phyloP scores from a whole-genome alignment of 352 stramenopile species.

The Globisporangium perplexum region DNA sequence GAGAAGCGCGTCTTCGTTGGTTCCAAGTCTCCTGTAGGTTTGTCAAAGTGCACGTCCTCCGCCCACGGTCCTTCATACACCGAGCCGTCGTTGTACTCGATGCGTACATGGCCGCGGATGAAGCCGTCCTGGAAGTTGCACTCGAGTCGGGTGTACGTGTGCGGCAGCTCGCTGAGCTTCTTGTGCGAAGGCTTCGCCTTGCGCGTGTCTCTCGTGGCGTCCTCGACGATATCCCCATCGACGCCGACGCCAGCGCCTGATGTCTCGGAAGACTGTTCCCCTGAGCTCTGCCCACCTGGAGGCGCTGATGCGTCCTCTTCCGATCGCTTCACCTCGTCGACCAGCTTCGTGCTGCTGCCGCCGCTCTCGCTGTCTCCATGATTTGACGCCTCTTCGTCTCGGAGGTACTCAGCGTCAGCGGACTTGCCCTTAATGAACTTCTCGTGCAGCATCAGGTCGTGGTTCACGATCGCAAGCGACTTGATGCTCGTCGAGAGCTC shows the following conservation, averaged over 20 bases:
- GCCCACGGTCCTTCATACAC: conserved; percentile 80
- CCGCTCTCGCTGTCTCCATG: conserved; percentile 1
- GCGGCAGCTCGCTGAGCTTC: conserved; percentile 33
- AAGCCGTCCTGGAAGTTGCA: conserved; percentile 64
- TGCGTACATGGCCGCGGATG: conserved; percentile 53
- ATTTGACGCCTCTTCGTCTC: conserved; percentile 21
- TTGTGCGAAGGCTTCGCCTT: conserved; percentile 15
- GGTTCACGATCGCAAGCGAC: conserved; percentile 70
- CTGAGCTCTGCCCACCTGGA: background rate
- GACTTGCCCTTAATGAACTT: conserved; percentile 66
- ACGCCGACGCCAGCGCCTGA: background rate
- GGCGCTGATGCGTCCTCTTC: background rate
- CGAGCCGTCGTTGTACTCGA: conserved; percentile 78
- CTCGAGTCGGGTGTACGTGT: conserved; percentile 69
- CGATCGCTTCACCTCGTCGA: background rate
- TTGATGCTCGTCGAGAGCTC: conserved; percentile 38
- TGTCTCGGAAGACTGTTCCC: conserved; percentile 1
- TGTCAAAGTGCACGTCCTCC: conserved; percentile 46
- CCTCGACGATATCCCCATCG: background rate
- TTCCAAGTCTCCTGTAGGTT: conserved; percentile 28
- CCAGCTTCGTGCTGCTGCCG: background rate
- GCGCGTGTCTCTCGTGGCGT: background rate
- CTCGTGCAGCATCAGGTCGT: conserved; percentile 60
- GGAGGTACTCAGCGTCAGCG: conserved; percentile 49
- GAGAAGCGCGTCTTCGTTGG: conserved; percentile 46